Percentiles rank a stretch among this genome's conserved stretches.
Conservation (phyloP, 164 flowering plant species). For the Annona cherimola region DNA sequence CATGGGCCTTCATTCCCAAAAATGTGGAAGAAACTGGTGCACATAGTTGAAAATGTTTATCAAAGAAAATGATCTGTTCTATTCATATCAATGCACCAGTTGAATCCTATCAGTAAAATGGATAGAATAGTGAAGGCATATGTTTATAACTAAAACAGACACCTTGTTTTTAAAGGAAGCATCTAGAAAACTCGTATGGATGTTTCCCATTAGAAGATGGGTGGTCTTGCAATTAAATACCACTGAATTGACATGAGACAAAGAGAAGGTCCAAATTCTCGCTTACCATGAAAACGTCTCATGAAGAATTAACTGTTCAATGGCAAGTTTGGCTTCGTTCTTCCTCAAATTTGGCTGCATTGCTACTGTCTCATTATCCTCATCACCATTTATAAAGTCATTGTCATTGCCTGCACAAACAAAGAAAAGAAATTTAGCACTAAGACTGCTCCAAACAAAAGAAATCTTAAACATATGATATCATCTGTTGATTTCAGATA, state of each 20-base stretch:
- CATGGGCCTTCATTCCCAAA: background rate
- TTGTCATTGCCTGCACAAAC: no score
- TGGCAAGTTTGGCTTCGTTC: constrained; percentile 19
- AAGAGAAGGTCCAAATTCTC: background rate
- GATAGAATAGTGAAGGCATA: background rate
- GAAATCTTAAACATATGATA: no score
- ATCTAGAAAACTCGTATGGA: background rate
- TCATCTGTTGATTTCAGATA: no score
- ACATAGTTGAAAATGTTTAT: background rate
- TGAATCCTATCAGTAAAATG: background rate
- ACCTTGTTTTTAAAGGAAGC: background rate
- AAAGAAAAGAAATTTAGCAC: no score
- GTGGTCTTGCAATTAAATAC: background rate
- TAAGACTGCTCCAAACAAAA: no score
- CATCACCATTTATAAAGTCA: no score
- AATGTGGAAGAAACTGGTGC: background rate
- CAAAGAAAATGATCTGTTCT: background rate
- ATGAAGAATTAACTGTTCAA: constrained; percentile 19
- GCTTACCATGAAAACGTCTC: constrained; percentile 27
- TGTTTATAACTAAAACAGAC: background rate
- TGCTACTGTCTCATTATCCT: no score
- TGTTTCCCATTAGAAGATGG: background rate
- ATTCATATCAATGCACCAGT: background rate
- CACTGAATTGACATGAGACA: background rate
- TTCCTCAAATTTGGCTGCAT: constrained; percentile 2